A percentile compares a stretch with the other conserved stretches of the same genome.
phyloP scores from a whole-genome alignment of 225 moss, liverwort and hornwort genomes.

The Rhytidiadelphus loreus region DNA sequence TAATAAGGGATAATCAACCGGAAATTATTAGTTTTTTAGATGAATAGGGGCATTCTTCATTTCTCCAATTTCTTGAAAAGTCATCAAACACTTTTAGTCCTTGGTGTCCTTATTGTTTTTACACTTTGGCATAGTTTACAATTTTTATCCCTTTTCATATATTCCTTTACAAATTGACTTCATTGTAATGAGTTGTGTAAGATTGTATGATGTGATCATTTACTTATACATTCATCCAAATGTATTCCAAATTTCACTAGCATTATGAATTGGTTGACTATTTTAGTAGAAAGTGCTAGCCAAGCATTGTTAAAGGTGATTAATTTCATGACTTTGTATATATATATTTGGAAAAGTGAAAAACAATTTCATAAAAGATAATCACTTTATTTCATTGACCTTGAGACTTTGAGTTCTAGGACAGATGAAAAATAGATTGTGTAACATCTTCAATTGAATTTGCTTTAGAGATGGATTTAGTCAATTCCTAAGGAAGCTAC shows the following conservation, averaged over 20 bases:
- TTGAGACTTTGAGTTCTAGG: background rate
- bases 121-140: background rate
- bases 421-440: background rate
- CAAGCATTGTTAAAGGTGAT: background rate
- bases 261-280: background rate
- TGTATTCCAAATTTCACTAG: background rate
- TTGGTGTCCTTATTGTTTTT: background rate
- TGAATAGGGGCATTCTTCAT: background rate
- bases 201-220: background rate
- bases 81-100: background rate
- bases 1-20: fast-evolving
- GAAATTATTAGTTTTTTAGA: background rate
- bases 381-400: background rate
- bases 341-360: background rate
- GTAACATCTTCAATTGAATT: background rate
- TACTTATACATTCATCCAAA: background rate
- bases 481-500: background rate
- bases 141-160: background rate
- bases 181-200: background rate
- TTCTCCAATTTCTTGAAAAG: background rate
- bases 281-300: background rate
- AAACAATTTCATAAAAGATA: background rate
- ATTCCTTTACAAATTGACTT: background rate
- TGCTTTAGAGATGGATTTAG: background rate
- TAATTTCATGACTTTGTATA: background rate